phyloP scores from a whole-genome alignment of 2,329 filamentous ascomycete species.

The Stagonosporopsis rhizophila region DNA sequence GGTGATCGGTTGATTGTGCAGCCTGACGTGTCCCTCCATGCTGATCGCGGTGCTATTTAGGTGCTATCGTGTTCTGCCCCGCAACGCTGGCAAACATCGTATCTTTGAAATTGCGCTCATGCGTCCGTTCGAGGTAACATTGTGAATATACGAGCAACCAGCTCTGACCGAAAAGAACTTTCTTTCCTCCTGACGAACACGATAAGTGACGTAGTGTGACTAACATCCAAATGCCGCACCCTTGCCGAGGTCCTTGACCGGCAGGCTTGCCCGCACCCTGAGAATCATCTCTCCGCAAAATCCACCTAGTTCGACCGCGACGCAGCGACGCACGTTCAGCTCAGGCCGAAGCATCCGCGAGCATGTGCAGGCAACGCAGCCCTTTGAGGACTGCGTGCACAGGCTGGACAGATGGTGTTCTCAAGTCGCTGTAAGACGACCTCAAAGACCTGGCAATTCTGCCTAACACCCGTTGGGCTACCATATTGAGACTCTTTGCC shows the following conservation, averaged over 20 bases:
- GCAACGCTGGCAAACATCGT: conserved; percentile 7
- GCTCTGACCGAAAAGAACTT: not conserved
- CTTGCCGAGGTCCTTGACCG: conserved; percentile 1
- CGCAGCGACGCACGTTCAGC: conserved; percentile 15
- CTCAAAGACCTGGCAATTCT: conserved; percentile 35
- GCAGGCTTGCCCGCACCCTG: not conserved
- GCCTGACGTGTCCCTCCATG: conserved; percentile 2
- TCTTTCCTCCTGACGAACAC: conserved; percentile 7
- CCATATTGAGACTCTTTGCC: conserved; percentile 30
- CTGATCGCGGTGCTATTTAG: conserved; percentile 12
- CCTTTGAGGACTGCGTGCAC: conserved; percentile 28
- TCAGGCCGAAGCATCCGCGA: conserved; percentile 35
- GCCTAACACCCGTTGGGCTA: conserved; percentile 14
- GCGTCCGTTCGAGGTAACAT: not conserved
- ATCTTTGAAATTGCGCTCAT: conserved; percentile 11
- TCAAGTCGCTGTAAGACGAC: conserved; percentile 36
- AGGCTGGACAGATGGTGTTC: conserved; percentile 32
- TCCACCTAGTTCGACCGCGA: conserved; percentile 3
- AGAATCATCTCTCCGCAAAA: conserved; percentile 1
- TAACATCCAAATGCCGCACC: conserved; percentile 6
- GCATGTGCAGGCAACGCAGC: conserved; percentile 33
- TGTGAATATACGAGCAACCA: not conserved
- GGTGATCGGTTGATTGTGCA: conserved; percentile 5
- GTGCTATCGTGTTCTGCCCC: conserved; percentile 6
- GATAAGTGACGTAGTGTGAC: conserved; percentile 14